Evolutionary conservation across 2,329 filamentous ascomycete species (phyloP), one percentile per base, ranked within the genome.

Genomic region (Falciphora oryzae): DNA sequence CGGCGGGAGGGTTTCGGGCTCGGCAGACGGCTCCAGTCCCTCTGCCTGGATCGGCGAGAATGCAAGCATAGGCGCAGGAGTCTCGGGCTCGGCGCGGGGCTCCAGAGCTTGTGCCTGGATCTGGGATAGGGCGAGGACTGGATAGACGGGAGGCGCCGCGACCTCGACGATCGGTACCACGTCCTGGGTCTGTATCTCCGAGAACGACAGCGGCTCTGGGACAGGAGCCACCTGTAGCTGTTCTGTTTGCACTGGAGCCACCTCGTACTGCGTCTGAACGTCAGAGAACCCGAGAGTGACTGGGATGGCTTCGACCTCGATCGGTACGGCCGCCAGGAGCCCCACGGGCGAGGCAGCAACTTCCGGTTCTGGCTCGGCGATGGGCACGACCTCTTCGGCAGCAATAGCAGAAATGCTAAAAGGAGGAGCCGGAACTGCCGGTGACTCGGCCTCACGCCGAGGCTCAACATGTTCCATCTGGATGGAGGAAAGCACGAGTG

Each of bases 61-160:
- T 32, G 38, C 66, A 28, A 65, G 62, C 18, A 64, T 60, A 50
- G 69, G 67, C 53, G 63, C 63, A 58, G 66, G 63, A 1, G 66
- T 57, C 64, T 74, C 74, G 3, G 74, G 67, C 63, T 81, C 80
- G 32, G 76, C 72, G 7, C 71, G 61, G 1, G 81, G 81, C 68
- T 80, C 77, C 22, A 84, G 74, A 58, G 75, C 68, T 69, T 84
- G 77, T 6, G 74, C 73, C 53, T 79, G 75, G 27, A 85, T 78
- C 1, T 65, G 69, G 1, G 82, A 83, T 50, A 83, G 64, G 13
- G 61, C 62, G 4, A 68, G 65, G 13, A 57, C 25, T 10, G 66
- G 66, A 18, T 25, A 7, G 27, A 38, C 22, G 18, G 29, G 29
- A 2, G 57, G 59, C 38, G 38, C 64, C 3, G 65, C 62, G 31